Base-by-base conservation (phyloP, 2,329 filamentous ascomycete species). In the Arthrobotrys pseudoclavata region DNA sequence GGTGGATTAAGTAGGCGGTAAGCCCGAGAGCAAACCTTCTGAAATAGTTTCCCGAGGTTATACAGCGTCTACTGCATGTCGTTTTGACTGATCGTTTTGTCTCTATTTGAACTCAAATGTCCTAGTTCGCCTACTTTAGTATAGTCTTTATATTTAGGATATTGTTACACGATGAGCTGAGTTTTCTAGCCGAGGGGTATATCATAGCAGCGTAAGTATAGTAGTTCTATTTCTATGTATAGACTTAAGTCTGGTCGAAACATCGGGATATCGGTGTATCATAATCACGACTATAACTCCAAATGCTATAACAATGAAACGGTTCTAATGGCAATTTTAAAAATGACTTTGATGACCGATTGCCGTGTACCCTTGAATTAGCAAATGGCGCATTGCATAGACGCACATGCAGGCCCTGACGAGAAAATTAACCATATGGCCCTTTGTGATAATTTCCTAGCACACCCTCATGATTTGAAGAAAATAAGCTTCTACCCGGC, bases 311-410 rank as follows among this genome's bases (percentile, higher is more conserved):
- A 42, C 20, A 60, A 15, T 26, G 55, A 40, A 60, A 40, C 55
- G 12, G 10, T 2, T n/a, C 2, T 20, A 57, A 57, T 13, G 52
- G 31, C n/a, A 57, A 57, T 57, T 26, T 22, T 34, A 53, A 13
- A 26, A 50, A 37, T 13, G 4, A 31, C n/a, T 22, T 57, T 26
- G 15, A 60, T 15, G 18, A 40, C 31, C 55, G 55, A 24, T 40
- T 60, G 9, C 55, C 34, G 31, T 18, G 26, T 60, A 42, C 55
- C 55, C 55, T 60, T 57, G 52, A 60, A 26, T 5, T 13, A 37
- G 52, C 24, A 60, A 60, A 60, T 60, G 55, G 55, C 31, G 55
- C 55, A 60, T 60, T 60, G 55, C 34, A 60, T 60, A 24, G 55
- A 60, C 34, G 55, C 55, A 60, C 34, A 60, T 40, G 55, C 55